A percentile compares a stretch with the other conserved stretches of the same genome.
phyloP scores from a whole-genome alignment of 2,329 filamentous ascomycete species.

The Fusarium lyarnte region DNA sequence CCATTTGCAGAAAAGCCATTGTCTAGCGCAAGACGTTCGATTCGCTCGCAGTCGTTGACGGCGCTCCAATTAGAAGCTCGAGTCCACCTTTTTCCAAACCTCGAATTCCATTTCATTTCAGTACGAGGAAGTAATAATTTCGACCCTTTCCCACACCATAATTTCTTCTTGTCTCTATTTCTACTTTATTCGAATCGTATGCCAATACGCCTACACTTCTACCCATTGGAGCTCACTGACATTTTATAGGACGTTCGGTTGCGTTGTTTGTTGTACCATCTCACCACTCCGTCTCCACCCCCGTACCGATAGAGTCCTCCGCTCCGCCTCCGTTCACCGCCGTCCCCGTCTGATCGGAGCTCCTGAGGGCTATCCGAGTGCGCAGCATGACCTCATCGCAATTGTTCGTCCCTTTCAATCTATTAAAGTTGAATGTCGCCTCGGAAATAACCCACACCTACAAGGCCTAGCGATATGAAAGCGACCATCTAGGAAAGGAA shows the following conservation, averaged over 20 bases:
- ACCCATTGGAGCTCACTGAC: background rate
- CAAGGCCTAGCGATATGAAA: slow-evolving; percentile 1
- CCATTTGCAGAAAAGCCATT: slow-evolving; percentile 37
- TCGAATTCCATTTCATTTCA: slow-evolving; percentile 39
- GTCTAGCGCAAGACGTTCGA: slow-evolving; percentile 40
- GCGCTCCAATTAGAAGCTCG: slow-evolving; percentile 40
- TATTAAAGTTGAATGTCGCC: background rate
- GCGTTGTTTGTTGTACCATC: slow-evolving; percentile 14
- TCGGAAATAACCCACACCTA: background rate
- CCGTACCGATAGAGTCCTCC: slow-evolving; percentile 38
- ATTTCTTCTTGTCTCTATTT: background rate
- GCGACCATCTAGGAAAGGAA: slow-evolving; percentile 6
- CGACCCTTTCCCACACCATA: background rate
- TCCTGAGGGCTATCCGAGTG: slow-evolving; percentile 17
- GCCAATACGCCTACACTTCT: background rate
- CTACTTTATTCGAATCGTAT: background rate
- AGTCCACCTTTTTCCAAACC: slow-evolving; percentile 37
- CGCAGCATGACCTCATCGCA: slow-evolving; percentile 11
- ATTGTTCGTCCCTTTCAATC: background rate
- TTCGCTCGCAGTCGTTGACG: slow-evolving; percentile 36
- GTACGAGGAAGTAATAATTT: slow-evolving; percentile 15
- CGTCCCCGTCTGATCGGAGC: slow-evolving; percentile 35
- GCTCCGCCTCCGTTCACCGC: slow-evolving; percentile 42
- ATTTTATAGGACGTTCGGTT: background rate
- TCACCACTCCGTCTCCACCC: slow-evolving; percentile 27